phyloP scores from a whole-genome alignment of 345 rosid species.

The Luvunga scandens region DNA sequence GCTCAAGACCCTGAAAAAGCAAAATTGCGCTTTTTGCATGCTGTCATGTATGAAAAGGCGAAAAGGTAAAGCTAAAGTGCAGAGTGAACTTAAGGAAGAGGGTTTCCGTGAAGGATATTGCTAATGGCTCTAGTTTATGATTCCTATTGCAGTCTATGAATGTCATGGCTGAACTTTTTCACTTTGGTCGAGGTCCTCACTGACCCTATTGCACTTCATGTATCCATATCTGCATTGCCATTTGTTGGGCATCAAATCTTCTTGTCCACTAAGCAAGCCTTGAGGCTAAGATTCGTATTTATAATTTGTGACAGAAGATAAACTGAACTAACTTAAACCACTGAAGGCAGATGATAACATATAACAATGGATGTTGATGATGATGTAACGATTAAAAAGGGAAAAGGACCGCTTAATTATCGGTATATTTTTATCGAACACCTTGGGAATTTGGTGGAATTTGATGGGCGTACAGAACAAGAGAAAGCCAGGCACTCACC shows the following conservation, averaged over 20 bases:
- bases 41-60: not conserved
- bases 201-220: not conserved
- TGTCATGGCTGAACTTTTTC: slow-evolving; percentile 19
- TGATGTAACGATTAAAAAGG: not conserved
- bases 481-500: not conserved
- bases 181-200: slow-evolving; percentile 17
- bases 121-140: slow-evolving; percentile 14
- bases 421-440: not conserved
- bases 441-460: not conserved
- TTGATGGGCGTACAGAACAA: not conserved
- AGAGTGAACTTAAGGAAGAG: not conserved
- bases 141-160: slow-evolving; percentile 16
- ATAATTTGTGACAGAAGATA: not conserved
- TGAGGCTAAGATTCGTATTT: slow-evolving; percentile 10
- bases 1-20: not conserved
- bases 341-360: not conserved
- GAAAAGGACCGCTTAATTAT: not conserved
- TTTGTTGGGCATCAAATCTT: slow-evolving; percentile 9
- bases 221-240: slow-evolving; percentile 25
- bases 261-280: slow-evolving; percentile 13
- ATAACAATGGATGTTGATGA: not conserved
- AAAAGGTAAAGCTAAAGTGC: slow-evolving; percentile 3
- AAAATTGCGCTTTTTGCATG: slow-evolving; percentile 17
- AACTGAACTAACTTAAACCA: not conserved
- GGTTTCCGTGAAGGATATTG: slow-evolving; percentile 4